Evolutionary conservation across 352 stramenopile genomes (phyloP), one percentile per base, ranked within the genome.

Genomic region (Globisporangium orthogonon): DNA sequence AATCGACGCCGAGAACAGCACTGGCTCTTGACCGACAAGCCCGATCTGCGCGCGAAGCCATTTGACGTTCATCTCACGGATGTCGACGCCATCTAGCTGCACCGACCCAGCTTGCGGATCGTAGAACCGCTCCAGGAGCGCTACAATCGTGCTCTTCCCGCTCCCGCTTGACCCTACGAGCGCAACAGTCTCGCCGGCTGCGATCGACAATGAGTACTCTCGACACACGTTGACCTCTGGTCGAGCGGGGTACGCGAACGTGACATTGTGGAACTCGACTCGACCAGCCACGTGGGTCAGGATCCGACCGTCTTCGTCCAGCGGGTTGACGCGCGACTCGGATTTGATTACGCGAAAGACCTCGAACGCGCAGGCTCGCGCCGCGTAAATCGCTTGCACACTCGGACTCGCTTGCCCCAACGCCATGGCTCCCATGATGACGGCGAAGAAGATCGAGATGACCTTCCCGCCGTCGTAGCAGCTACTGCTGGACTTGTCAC

Each of bases 191-290:
- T 89, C 70, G 41, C 83, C 81, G 31, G 69, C 62, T 49, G 76
- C 71, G 33, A 96, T 75, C 11, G 59, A 71, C 35, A 87, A 52
- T 3, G 68, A 82, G 33, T 86, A 86, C 17, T 82, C 71, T 48
- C 63, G 69, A 58, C 78, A 86, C 6, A 88, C 74, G n/a, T 72
- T 70, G 17, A 84, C 54, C 6, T 87, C 61, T 3, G 78, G 70
- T 1, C 76, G 74, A 10, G 78, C 79, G 30, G 78, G 79, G 50
- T 87, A 87, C 4, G 69, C 69, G 50, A 90, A 90, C 0, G 67
- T 73, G 7, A 98, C 93, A 52, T 91, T 82, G n/a, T 88, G 78
- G 63, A 99, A 81, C 39, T 83, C 56, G 61, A 89, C 86, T 6
- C 54, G 43, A n/a, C 76, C 61, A 39, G 56, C 33, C 37, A 86